Conservation (phyloP, 2,329 filamentous ascomycete species). For the Fusarium pseudocircinatum region DNA sequence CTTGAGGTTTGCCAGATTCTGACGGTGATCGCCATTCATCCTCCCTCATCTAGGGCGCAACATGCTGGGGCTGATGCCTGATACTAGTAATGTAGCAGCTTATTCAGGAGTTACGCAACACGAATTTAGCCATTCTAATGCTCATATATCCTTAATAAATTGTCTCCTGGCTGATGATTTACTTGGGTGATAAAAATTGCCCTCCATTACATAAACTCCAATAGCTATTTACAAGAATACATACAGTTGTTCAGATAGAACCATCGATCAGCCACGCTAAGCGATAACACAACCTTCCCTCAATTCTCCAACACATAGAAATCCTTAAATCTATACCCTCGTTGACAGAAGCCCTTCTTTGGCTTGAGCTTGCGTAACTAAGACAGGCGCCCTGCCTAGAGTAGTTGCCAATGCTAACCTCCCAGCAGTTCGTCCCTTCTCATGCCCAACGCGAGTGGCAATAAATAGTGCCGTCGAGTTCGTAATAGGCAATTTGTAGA, state of each 20-base stretch:
- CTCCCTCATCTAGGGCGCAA: too few species aligned
- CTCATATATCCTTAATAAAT: too few species aligned
- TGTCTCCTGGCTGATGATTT: not conserved
- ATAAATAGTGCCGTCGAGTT: too few species aligned
- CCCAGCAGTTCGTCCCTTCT: too few species aligned
- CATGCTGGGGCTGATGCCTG: not conserved
- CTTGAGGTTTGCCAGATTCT: not conserved
- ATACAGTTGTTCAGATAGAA: rapidly evolving
- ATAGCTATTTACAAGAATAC: not conserved
- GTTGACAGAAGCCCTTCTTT: rapidly evolving
- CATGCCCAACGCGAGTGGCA: too few species aligned
- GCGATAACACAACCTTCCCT: rapidly evolving
- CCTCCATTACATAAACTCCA: rapidly evolving
- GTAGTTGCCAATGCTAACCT: too few species aligned
- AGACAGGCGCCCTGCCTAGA: too few species aligned
- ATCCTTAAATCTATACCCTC: rapidly evolving
- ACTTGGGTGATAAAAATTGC: not conserved
- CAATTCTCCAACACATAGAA: rapidly evolving
- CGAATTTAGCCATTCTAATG: not conserved
- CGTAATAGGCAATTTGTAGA: too few species aligned
- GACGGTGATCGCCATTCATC: not conserved
- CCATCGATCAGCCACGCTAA: rapidly evolving
- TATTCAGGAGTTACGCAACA: not conserved
- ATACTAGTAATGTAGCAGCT: too few species aligned
- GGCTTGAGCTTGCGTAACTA: too few species aligned